Percentiles rank a stretch among this genome's conserved stretches.
Conservation (phyloP, 2,329 filamentous ascomycete genomes). For the Metarhizium album region DNA sequence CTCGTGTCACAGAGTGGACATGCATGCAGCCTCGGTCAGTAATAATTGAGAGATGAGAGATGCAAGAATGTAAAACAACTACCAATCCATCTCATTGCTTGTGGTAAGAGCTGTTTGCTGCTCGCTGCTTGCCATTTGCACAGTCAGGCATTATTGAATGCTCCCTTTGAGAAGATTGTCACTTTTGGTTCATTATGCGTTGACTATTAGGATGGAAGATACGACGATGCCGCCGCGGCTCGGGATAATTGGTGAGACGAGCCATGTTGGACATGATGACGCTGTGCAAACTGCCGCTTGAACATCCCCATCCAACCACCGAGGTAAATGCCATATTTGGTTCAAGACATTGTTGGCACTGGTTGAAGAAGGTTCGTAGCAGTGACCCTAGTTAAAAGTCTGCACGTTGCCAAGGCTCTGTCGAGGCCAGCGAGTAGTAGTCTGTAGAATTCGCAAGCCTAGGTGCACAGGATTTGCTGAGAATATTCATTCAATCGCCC, state of each 20-base stretch:
- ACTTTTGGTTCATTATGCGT: background rate
- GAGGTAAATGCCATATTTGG: too few relatives aligned
- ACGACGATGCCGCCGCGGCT: background rate
- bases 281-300: too few relatives aligned
- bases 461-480: too few relatives aligned
- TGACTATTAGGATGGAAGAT: background rate
- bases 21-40: background rate
- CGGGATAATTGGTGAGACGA: background rate
- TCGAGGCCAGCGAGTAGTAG: too few relatives aligned
- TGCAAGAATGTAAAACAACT: background rate
- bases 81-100: background rate
- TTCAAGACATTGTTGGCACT: too few relatives aligned
- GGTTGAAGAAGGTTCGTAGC: too few relatives aligned
- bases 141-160: background rate
- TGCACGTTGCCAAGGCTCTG: too few relatives aligned
- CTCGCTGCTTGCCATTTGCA: background rate
- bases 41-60: background rate
- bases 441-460: too few relatives aligned
- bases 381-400: too few relatives aligned
- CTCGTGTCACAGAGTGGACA: background rate
- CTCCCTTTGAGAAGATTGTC: background rate
- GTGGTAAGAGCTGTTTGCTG: background rate
- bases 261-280: too few relatives aligned
- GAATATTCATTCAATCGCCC: too few relatives aligned
- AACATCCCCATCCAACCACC: too few relatives aligned